Evolutionary conservation across 2,329 filamentous ascomycete species (phyloP).

Genomic region (Pezicula neosporulosa): DNA sequence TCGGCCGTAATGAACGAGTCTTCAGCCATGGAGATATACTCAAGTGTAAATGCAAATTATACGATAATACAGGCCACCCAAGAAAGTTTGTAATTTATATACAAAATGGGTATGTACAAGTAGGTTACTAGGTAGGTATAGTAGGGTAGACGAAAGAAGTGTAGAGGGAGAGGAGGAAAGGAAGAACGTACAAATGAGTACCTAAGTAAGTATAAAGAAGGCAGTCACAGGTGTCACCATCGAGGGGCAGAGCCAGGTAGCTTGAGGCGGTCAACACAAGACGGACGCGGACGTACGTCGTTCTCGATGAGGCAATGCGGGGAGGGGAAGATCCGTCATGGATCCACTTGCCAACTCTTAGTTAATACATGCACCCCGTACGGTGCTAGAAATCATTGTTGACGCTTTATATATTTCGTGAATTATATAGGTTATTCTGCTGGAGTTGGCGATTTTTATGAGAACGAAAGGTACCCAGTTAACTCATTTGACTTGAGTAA

Average conservation of each 20-base stretch:
- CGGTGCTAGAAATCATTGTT: no score
- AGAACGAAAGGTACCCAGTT: no score
- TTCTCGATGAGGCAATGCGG: no score
- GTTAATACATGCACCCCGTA: no score
- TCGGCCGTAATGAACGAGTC: slow-evolving; percentile 20
- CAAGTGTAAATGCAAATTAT: background rate
- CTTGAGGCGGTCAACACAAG: no score
- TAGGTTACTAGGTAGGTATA: background rate
- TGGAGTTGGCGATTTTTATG: no score
- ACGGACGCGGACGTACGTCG: no score
- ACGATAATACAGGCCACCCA: no score
- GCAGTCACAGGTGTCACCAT: background rate
- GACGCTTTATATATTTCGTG: no score
- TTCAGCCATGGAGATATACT: slow-evolving; percentile 1
- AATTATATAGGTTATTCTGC: no score
- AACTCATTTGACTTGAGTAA: no score
- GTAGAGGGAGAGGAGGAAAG: background rate
- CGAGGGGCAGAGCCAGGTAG: no score
- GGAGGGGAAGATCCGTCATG: background rate
- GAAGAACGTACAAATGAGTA: slow-evolving; percentile 2
- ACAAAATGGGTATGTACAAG: background rate
- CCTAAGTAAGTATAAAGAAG: background rate
- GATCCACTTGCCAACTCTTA: background rate
- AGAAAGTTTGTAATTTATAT: background rate
- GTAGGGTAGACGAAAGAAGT: background rate